These are phyloP conservation scores for sweet orange (Citrus sinensis) DNA, from an alignment of 345 rosid genomes.

Conservation along the genomic window DVS_A1.0 CM039161.1:24676501-24677000, in stretches of 20 bases:
- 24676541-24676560: constrained; percentile 46
- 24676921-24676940: constrained; percentile 48
- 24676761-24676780: neutral
- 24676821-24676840: neutral
- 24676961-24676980: constrained; percentile 96
- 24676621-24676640: constrained; percentile 94
- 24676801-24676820: neutral
- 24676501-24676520: neutral
- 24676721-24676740: constrained; percentile 87
- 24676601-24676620: constrained; percentile 81
- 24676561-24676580: constrained; percentile 99
- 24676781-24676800: neutral
- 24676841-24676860: neutral
- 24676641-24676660: constrained; percentile 85
- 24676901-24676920: neutral
- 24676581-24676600: constrained; percentile 85
- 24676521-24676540: neutral
- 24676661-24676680: constrained; percentile 83
- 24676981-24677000: constrained; percentile 94
- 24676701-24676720: constrained; percentile 80
- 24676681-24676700: constrained; percentile 86
- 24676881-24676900: constrained; percentile 1
- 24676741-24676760: constrained; percentile 47
- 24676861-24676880: neutral
- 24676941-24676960: constrained; percentile 86